These are phyloP conservation scores for Calonectria henricotiae DNA, from an alignment of 2,329 filamentous ascomycete genomes.

Conservation along the genomic window DNA sequence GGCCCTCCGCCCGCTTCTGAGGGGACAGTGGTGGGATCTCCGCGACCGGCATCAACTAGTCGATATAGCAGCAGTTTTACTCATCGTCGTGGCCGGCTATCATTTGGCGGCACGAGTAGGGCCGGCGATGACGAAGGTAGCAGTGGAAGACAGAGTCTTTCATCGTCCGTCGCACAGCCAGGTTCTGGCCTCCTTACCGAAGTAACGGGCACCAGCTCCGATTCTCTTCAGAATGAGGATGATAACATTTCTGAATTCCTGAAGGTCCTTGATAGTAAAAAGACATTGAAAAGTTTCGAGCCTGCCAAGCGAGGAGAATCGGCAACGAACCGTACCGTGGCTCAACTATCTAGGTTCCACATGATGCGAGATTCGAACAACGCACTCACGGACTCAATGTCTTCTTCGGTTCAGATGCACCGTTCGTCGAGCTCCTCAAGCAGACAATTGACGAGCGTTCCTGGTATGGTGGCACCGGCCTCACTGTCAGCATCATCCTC, in stretches of 20 bases:
- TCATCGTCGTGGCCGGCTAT: conserved; percentile 84
- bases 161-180: conserved; percentile 80
- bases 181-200: conserved; percentile 87
- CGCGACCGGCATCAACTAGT: conserved; percentile 83
- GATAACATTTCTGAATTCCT: conserved; percentile 96
- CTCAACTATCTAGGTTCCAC: conserved; percentile 88
- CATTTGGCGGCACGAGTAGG: conserved; percentile 81
- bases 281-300: conserved; percentile 87
- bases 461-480: conserved; percentile 79
- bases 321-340: conserved; percentile 81
- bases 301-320: conserved; percentile 77
- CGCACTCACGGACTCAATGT: conserved; percentile 92
- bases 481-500: conserved; percentile 90
- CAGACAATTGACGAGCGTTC: conserved; percentile 73
- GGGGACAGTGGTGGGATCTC: conserved; percentile 81
- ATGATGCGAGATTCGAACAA: conserved; percentile 92
- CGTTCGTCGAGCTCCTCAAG: conserved; percentile 84
- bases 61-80: conserved; percentile 96
- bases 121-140: conserved; percentile 80
- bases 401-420: conserved; percentile 88
- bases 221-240: conserved; percentile 83
- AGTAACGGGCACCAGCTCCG: conserved; percentile 76
- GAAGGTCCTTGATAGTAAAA: conserved; percentile 89
- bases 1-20: conserved; percentile 75
- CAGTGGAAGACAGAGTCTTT: conserved; percentile 85